Percentiles rank a stretch among this genome's conserved stretches.
These are phyloP conservation scores for Eucalyptus sideroxylon DNA, from an alignment of 345 rosid genomes.

Conservation along the genomic window DNA sequence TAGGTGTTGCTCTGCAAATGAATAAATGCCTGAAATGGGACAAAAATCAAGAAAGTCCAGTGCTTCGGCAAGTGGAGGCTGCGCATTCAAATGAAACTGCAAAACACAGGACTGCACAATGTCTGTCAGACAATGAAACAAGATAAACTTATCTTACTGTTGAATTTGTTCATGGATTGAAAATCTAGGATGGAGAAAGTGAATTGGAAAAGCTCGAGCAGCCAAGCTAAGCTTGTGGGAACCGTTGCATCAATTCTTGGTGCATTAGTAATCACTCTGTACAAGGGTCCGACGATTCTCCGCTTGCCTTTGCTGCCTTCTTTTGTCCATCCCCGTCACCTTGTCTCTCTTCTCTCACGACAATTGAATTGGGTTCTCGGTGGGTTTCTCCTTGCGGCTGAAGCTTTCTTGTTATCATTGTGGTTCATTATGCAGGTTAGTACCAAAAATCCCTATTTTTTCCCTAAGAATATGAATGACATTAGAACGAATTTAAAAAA, in stretches of 20 bases:
- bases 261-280: not conserved
- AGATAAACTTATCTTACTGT: not conserved
- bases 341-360: not conserved
- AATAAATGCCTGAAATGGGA: not conserved
- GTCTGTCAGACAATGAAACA: not conserved
- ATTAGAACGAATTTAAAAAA: not conserved
- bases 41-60: not conserved
- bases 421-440: slow-evolving; percentile 4
- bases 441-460: not conserved
- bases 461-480: not conserved
- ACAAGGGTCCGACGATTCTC: slow-evolving; percentile 1
- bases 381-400: not conserved
- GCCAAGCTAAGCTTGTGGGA: slow-evolving; percentile 6
- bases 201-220: not conserved
- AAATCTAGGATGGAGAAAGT: slow-evolving; percentile 1
- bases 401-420: not conserved
- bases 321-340: not conserved
- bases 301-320: not conserved
- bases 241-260: slow-evolving; percentile 3
- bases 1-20: not conserved
- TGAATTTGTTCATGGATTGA: not conserved
- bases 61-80: not conserved
- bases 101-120: not conserved
- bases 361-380: not conserved
- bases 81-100: not conserved